Base-by-base conservation (phyloP, 1,284 basidiomycete species). In the Sparassis latifolia region DNA sequence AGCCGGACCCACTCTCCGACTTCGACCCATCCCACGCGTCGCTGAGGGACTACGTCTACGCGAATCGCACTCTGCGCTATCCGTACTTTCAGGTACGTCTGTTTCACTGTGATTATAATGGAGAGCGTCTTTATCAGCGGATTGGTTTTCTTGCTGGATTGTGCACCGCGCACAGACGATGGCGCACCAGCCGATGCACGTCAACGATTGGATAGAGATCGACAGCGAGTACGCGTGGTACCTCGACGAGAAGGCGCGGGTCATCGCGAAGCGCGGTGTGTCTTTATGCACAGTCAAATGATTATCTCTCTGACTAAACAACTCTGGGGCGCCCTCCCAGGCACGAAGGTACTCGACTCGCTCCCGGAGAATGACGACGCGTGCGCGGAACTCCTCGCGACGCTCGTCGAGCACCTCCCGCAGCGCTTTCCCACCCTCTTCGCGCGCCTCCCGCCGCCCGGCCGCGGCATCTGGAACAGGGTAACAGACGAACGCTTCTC, bases 171-270 rank as follows among this genome's bases (percentile, higher is more conserved):
- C 20, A 10, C 48, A 68, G 65, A 69, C 68, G 7, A 69, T 69
- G 67, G 61, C 68, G 2, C 71, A 73, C 47, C 71, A 71, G 54
- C 68, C 69, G 0, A 71, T 73, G 68, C 60, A 69, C 30, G 57
- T 64, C 35, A 68, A 72, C 45, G 56, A 73, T 52, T 74, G 72
- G 72, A 73, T 74, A 29, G 72, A 74, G 56, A 67, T 73, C 29
- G 70, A 72, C 59, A 65, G 64, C 44, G 64, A 70, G 43, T 70
- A 69, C 55, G 49, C 57, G 50, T 66, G 64, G 65, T 71, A 73
- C 54, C 59, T 72, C 27, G 61, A 63, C 42, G 62, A 69, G 58
- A 74, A 74, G 55, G 61, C 62, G 42, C 48, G 60, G 4, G 66
- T 73, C 7, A 69, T 74, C 41, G 49, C 54, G 20, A 62, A 68